Base-by-base conservation (phyloP, 2,329 filamentous ascomycete species). In the Chaetomiaceae sp. region DNA sequence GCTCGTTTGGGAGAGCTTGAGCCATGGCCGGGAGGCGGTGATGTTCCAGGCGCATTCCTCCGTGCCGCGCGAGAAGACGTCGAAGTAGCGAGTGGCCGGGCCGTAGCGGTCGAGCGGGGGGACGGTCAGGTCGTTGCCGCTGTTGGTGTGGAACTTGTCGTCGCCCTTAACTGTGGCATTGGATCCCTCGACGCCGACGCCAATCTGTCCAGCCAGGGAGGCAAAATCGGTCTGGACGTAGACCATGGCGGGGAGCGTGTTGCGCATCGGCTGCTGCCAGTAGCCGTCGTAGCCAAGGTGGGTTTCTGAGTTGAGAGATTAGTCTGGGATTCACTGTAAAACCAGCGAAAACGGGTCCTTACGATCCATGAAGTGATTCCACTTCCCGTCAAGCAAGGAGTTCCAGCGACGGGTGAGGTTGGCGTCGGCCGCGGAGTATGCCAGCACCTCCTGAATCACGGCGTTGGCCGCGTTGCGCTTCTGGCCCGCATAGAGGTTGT, bases 191-290 rank as follows among this genome's bases (percentile, higher is more conserved):
- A 84, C 71, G 1, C 76, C 68, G 36, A 88, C 68, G 18, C 81
- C 80, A 45, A 87, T 68, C 44, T 81, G 72, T 7, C 83, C 83
- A 0, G 77, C 74, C 6, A 85, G 66, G 5, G 75, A 74, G 11
- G 72, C 71, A 42, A 83, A 77, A 1, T 70, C 64, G 2, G 69
- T 70, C 59, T 83, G 78, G 1, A 83, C 76, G 53, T 77, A 82
- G 5, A 72, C 65, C 52, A 85, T 69, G 7, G 76, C 73, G 0
- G 83, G 81, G 1, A 84, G 72, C 0, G 75, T 74, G 58, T 87
- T 84, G 27, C 81, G 71, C 83, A 86, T 86, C 1, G 84, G 81
- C 60, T 86, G 83, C 63, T 87, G 83, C 82, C 82, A 78, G 61
- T 72, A 72, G 38, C 68, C 70, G 42, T 75, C 67, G 38, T 74